These are phyloP conservation scores for Curvularia spicifera DNA, from an alignment of 2,329 filamentous ascomycete genomes.

Conservation along the genomic window DNA sequence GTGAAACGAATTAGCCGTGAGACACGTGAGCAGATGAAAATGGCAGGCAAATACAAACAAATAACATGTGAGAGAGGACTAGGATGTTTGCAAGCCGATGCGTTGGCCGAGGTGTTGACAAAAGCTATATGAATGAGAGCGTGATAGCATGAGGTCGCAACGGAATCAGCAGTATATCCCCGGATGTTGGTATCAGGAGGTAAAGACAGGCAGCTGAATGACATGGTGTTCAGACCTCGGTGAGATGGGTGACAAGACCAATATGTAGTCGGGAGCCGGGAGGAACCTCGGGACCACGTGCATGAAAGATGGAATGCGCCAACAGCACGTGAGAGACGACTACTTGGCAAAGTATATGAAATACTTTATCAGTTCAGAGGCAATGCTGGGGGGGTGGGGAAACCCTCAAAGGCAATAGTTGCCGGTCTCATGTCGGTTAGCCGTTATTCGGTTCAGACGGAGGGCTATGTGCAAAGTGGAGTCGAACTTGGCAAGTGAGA, in stretches of 20 bases:
- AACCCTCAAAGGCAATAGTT: neutral
- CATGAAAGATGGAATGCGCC: neutral
- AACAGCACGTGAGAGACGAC: neutral
- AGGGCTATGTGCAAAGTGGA: neutral
- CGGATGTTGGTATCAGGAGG: no score
- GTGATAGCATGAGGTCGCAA: neutral
- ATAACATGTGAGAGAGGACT: neutral
- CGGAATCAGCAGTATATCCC: neutral
- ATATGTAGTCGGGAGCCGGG: neutral
- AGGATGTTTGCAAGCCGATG: neutral
- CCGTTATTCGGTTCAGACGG: slow-evolving; percentile 2
- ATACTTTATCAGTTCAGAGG: neutral
- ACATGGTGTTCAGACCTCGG: neutral
- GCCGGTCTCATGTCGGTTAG: neutral
- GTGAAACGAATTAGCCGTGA: neutral
- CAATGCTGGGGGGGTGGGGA: neutral
- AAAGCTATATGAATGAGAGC: neutral
- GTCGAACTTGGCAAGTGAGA: slow-evolving; percentile 3
- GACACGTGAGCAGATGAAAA: neutral
- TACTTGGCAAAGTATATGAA: neutral
- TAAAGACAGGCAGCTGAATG: no score
- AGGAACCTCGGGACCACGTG: neutral
- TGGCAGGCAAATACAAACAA: neutral
- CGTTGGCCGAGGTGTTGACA: neutral
- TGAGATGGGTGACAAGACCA: neutral